These are phyloP conservation scores for Aspergillus mulundensis DNA, from an alignment of 495 filamentous ascomycete species.

Conservation along the genomic window DNA sequence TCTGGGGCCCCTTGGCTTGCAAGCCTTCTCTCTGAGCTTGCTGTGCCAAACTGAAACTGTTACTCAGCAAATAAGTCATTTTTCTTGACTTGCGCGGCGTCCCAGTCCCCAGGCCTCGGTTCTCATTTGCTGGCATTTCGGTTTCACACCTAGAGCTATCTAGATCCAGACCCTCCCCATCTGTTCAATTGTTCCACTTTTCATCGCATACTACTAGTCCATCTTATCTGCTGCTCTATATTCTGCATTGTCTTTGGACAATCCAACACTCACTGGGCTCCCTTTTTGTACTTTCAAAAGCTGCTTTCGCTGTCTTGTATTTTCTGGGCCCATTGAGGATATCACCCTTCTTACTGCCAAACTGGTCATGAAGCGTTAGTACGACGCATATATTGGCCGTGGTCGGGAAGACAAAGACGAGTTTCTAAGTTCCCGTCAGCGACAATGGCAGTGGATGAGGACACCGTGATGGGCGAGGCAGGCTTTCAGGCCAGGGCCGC, in stretches of 20 bases:
- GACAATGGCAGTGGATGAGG: conserved; percentile 37
- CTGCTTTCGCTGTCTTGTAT: neutral
- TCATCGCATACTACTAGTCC: neutral
- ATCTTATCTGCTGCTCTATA: neutral
- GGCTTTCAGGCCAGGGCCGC: conserved; percentile 17
- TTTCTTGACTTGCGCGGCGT: conserved; percentile 3
- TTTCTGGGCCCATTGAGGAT: neutral
- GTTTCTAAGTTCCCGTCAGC: neutral
- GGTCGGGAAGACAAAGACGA: conserved; percentile 9
- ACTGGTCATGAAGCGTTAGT: conserved; percentile 25
- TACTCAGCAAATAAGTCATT: conserved; percentile 1
- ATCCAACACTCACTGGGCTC: neutral
- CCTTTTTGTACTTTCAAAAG: neutral
- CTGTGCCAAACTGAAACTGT: neutral
- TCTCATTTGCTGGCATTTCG: neutral
- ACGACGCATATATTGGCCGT: neutral
- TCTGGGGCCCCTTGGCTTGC: conserved; percentile 12
- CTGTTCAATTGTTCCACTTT: neutral
- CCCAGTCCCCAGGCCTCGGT: neutral
- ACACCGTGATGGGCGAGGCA: conserved; percentile 39
- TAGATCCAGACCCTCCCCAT: conserved; percentile 8
- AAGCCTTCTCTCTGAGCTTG: conserved; percentile 1
- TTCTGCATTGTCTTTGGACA: neutral
- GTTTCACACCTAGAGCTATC: conserved; percentile 13
- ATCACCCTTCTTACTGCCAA: neutral